Evolutionary conservation across 768 basidiomycete genomes (phyloP).

Genomic region (Boletus pseudopeckii): DNA sequence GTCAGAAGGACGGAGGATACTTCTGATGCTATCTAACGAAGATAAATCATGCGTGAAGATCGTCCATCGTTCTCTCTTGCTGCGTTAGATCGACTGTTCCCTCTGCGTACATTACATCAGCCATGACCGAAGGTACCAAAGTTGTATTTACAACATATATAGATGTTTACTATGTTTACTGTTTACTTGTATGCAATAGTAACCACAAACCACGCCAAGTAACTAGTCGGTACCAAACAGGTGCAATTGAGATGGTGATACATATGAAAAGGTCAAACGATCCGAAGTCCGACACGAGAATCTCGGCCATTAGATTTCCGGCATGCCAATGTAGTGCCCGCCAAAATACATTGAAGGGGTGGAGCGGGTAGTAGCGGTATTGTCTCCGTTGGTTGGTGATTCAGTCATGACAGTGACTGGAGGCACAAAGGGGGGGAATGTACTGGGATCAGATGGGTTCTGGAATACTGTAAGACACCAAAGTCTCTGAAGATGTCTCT

Average conservation of each 20-base stretch:
- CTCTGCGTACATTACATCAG: no score
- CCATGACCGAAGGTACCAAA: no score
- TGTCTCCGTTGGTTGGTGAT: slow-evolving; percentile 4
- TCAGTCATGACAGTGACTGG: slow-evolving; percentile 9
- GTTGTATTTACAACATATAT: no score
- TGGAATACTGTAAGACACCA: slow-evolving; percentile 11
- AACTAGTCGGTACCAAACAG: no score
- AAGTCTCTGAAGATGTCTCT: background rate
- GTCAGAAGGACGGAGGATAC: no score
- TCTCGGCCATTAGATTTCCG: slow-evolving; percentile 20
- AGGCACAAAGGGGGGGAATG: slow-evolving; percentile 30
- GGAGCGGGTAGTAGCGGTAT: slow-evolving; percentile 7
- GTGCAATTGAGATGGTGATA: background rate
- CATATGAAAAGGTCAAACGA: background rate
- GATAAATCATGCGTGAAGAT: no score
- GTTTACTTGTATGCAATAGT: no score
- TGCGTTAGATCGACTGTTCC: no score
- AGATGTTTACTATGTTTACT: no score
- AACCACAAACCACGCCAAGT: no score
- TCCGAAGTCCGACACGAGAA: background rate
- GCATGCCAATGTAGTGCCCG: slow-evolving; percentile 20
- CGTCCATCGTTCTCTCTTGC: no score
- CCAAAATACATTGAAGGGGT: slow-evolving; percentile 4
- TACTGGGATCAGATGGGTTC: slow-evolving; percentile 37
- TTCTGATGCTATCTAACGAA: no score